Evolutionary conservation across 2,329 filamentous ascomycete species (phyloP).

Genomic region (Macroventuria anomochaeta): DNA sequence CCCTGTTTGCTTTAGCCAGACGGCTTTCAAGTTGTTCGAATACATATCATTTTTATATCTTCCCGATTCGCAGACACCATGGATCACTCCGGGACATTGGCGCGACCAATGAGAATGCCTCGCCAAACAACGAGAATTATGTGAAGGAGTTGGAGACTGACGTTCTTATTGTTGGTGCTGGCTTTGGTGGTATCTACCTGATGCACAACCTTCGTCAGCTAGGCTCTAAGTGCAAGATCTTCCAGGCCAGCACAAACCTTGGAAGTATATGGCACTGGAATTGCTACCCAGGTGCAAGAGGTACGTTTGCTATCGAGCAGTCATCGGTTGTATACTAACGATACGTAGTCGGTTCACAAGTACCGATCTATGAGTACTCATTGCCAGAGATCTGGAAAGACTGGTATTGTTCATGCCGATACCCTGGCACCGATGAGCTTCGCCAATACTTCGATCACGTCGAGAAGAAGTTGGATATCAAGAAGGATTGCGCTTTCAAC

Average conservation of each 20-base stretch:
- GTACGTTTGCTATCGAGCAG: not conserved
- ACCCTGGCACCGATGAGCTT: slow-evolving; percentile 61
- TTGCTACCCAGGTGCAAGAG: slow-evolving; percentile 54
- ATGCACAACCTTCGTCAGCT: slow-evolving; percentile 52
- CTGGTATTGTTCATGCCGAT: slow-evolving; percentile 64
- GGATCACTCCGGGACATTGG: slow-evolving; percentile 44
- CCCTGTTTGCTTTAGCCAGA: not conserved
- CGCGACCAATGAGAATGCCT: slow-evolving; percentile 29
- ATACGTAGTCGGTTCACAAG: slow-evolving; percentile 51
- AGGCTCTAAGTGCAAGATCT: slow-evolving; percentile 51
- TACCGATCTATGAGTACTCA: slow-evolving; percentile 57
- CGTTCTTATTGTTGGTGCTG: slow-evolving; percentile 50
- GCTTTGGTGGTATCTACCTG: slow-evolving; percentile 52
- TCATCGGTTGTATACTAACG: not conserved
- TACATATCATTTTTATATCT: not conserved
- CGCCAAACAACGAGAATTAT: slow-evolving; percentile 39
- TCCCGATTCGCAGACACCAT: slow-evolving; percentile 22
- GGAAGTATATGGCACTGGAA: slow-evolving; percentile 57
- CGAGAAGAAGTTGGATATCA: slow-evolving; percentile 61
- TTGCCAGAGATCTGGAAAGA: slow-evolving; percentile 58
- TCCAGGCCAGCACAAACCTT: slow-evolving; percentile 50
- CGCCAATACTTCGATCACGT: slow-evolving; percentile 66
- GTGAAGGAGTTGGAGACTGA: slow-evolving; percentile 46
- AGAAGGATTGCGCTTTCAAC: slow-evolving; percentile 64
- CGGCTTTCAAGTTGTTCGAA: not conserved